phyloP scores from a whole-genome alignment of 805 yeast species.

The Candida lessepsii region DNA sequence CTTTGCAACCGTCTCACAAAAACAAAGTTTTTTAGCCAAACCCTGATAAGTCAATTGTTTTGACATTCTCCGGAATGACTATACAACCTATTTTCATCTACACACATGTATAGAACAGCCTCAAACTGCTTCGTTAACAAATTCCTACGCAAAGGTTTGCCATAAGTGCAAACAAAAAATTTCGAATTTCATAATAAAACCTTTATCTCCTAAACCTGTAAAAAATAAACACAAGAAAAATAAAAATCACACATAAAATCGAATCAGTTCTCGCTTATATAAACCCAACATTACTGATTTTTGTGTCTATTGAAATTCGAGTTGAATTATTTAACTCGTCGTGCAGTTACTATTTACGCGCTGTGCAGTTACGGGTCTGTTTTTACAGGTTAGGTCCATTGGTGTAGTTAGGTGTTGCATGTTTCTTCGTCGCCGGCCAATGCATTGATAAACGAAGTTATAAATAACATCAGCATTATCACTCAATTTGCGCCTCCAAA shows the following conservation, averaged over 20 bases:
- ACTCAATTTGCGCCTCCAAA: conserved; percentile 1
- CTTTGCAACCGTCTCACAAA: too few relatives aligned
- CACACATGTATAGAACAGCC: too few relatives aligned
- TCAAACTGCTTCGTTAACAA: too few relatives aligned
- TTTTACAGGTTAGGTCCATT: neutral
- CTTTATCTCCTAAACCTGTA: conserved; percentile 3
- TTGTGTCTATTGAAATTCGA: conserved; percentile 5
- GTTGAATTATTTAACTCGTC: neutral
- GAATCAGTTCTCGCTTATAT: neutral
- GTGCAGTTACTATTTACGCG: conserved; percentile 4
- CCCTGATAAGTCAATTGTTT: neutral
- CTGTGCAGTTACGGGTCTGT: conserved; percentile 1
- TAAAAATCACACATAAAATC: conserved; percentile 1
- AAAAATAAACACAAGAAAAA: conserved; percentile 1
- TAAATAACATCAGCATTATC: neutral
- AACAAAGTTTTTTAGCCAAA: neutral
- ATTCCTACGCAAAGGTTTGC: too few relatives aligned
- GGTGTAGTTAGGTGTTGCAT: neutral
- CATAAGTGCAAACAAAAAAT: neutral
- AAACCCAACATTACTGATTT: neutral
- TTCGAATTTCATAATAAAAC: conserved; percentile 6
- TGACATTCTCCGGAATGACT: neutral
- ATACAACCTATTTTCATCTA: too few relatives aligned
- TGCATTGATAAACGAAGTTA: neutral
- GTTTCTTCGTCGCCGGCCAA: neutral